Evolutionary conservation across 768 basidiomycete species (phyloP).

Genomic region (Calocybe cyanea): DNA sequence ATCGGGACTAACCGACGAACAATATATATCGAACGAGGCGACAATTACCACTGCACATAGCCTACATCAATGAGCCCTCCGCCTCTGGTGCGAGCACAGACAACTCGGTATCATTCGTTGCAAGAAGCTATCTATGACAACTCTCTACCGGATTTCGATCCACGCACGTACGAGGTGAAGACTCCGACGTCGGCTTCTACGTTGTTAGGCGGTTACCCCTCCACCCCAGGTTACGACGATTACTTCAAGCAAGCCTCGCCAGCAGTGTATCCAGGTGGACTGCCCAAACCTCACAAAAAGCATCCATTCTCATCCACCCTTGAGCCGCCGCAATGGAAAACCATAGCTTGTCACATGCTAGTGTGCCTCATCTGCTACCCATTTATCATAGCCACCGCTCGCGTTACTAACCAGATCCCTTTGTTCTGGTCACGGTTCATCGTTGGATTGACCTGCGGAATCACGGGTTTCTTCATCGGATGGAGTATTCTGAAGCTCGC

Average conservation of each 20-base stretch:
- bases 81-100: not conserved
- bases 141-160: constrained; percentile 12
- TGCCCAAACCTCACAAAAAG: constrained; percentile 7
- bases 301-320: constrained; percentile 28
- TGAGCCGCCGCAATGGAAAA: constrained; percentile 30
- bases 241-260: not conserved
- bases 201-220: not conserved
- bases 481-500: constrained; percentile 26
- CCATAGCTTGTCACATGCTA: constrained; percentile 24
- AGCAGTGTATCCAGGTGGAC: constrained; percentile 10
- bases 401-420: constrained; percentile 23
- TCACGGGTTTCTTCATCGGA: constrained; percentile 29
- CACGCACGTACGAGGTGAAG: not conserved
- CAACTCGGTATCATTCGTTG: constrained; percentile 9
- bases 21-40: no score
- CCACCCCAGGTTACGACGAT: not conserved
- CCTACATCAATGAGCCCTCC: no score
- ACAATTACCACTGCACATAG: no score
- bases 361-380: constrained; percentile 33
- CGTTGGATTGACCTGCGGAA: constrained; percentile 30
- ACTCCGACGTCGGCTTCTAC: constrained; percentile 1
- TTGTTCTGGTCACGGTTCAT: constrained; percentile 40
- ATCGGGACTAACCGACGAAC: no score
- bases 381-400: constrained; percentile 25
- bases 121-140: constrained; percentile 9